Evolutionary conservation across 2,329 filamentous ascomycete genomes (phyloP).

Genomic region (Epichloe hybrida): DNA sequence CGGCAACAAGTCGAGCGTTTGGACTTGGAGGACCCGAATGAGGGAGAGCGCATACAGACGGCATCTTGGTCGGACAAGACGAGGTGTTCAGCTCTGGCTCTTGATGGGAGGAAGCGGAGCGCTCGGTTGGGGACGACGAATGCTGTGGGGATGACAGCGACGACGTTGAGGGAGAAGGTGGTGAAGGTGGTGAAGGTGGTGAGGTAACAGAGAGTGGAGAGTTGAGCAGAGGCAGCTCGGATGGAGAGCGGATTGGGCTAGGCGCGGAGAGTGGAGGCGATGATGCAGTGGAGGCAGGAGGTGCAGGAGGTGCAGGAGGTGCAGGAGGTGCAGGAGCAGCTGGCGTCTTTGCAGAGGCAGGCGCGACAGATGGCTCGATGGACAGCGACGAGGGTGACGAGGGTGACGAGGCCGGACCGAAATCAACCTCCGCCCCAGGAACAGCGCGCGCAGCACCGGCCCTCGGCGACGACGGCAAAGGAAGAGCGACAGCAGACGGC

Average conservation of each 20-base stretch:
- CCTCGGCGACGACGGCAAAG: slow-evolving; percentile 3
- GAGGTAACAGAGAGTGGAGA: slow-evolving; percentile 21
- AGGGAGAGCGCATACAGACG: slow-evolving; percentile 33
- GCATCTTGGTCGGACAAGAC: slow-evolving; percentile 33
- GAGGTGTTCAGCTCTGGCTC: slow-evolving; percentile 14
- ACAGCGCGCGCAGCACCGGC: background rate
- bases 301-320: no score
- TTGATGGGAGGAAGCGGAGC: slow-evolving; percentile 13
- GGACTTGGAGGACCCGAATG: slow-evolving; percentile 2
- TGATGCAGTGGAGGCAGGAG: slow-evolving; percentile 17
- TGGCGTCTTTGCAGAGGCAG: slow-evolving; percentile 1
- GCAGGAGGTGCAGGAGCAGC: background rate
- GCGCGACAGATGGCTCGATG: background rate
- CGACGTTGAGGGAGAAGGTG: slow-evolving; percentile 17
- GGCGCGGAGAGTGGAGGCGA: slow-evolving; percentile 16
- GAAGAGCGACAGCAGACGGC: slow-evolving; percentile 1
- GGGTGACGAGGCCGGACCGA: background rate
- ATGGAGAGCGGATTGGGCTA: slow-evolving; percentile 3
- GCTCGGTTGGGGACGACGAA: slow-evolving; percentile 11
- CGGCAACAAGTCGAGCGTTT: slow-evolving; percentile 3
- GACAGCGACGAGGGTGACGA: background rate
- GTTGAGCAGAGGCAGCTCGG: slow-evolving; percentile 23
- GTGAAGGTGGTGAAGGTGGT: no score
- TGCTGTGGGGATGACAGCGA: slow-evolving; percentile 17
- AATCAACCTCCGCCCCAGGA: background rate